Conservation (phyloP, 306 rosid genomes). For the Vigna hirtella region DNA sequence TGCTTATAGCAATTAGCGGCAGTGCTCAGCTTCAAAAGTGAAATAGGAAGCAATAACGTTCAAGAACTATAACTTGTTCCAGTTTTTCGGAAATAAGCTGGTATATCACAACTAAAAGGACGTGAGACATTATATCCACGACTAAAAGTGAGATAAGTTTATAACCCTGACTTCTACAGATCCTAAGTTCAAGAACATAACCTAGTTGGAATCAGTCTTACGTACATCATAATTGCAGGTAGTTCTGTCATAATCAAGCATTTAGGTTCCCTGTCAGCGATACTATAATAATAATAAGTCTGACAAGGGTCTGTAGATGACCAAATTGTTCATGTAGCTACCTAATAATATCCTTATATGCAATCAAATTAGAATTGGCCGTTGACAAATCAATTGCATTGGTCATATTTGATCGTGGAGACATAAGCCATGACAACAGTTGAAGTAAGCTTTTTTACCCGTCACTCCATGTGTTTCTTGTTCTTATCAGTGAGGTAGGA, state of each 20-base stretch:
- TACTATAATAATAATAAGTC: conserved; percentile 15
- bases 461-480: conserved; percentile 45
- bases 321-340: conserved; percentile 30
- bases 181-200: conserved; percentile 10
- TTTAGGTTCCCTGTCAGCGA: not conserved
- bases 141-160: not conserved
- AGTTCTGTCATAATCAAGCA: conserved; percentile 6
- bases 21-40: conserved; percentile 23
- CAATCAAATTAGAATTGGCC: conserved; percentile 10
- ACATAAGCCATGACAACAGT: conserved; percentile 25
- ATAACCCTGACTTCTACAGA: conserved; percentile 1
- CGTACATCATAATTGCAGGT: not conserved
- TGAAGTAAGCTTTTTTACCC: conserved; percentile 27
- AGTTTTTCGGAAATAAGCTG: not conserved
- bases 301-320: conserved; percentile 6
- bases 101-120: conserved; percentile 5
- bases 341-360: not conserved
- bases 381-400: not conserved
- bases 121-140: not conserved
- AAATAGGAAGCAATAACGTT: conserved; percentile 15
- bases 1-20: not conserved
- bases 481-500: conserved; percentile 39
- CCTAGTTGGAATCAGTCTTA: conserved; percentile 17
- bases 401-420: not conserved
- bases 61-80: not conserved